Percentiles rank a stretch among this genome's conserved stretches.
These are phyloP conservation scores for Malania oleifera DNA, from an alignment of 164 flowering plant species.

Conservation along the genomic window DNA sequence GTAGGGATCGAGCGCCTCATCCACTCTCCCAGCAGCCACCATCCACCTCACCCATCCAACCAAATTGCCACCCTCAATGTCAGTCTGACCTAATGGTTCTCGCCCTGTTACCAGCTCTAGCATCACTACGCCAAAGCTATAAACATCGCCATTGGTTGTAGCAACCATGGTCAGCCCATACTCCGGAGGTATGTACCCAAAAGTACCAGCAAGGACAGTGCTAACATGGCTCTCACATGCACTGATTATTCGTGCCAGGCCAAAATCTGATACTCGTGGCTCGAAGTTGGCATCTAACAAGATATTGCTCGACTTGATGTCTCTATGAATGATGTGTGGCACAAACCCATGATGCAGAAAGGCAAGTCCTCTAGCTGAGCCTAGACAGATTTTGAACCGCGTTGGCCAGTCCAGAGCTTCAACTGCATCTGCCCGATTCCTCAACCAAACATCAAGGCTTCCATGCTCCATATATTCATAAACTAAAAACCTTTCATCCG, in stretches of 20 bases:
- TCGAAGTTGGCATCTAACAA: constrained; percentile 42
- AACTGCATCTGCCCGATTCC: constrained; percentile 51
- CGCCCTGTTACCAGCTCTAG: constrained; percentile 57
- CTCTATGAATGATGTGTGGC: constrained; percentile 68
- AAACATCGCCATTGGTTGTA: constrained; percentile 55
- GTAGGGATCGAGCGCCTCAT: constrained; percentile 39
- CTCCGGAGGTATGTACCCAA: constrained; percentile 70
- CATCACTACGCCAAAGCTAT: constrained; percentile 66
- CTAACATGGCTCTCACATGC: constrained; percentile 66
- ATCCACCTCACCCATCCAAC: constrained; percentile 72
- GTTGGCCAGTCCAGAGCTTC: constrained; percentile 52
- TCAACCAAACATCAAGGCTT: constrained; percentile 66
- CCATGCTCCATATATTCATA: constrained; percentile 72
- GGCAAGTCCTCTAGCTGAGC: constrained; percentile 62
- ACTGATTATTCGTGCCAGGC: constrained; percentile 63
- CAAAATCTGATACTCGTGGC: constrained; percentile 64
- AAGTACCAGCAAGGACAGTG: constrained; percentile 59
- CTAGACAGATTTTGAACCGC: constrained; percentile 50
- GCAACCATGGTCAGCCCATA: constrained; percentile 60
- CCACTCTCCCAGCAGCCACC: constrained; percentile 31
- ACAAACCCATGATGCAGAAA: constrained; percentile 66
- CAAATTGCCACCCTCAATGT: constrained; percentile 58
- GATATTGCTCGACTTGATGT: constrained; percentile 68
- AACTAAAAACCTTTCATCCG: constrained; percentile 49
- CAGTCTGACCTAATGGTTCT: constrained; percentile 58